Base-by-base conservation (phyloP, 192 early-diverging fungal species). In the Endogone sp. region DNA sequence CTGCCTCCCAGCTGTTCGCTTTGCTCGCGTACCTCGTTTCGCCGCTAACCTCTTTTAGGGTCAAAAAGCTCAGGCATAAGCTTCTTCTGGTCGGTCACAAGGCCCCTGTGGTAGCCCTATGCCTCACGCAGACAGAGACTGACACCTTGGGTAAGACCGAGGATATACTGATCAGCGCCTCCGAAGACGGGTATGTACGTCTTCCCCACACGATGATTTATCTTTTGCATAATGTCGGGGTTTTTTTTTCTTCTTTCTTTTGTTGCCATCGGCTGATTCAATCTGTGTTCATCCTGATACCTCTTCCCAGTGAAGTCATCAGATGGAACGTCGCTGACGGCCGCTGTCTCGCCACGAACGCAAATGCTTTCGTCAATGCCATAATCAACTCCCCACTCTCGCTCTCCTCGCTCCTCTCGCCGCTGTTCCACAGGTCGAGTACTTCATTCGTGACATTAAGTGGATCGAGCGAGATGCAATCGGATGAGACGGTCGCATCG, bases 121-220 rank as follows among this genome's bases (percentile, higher is more conserved):
- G 72, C 16, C 62, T 81, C 13, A 65, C 82, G 25, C 61, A 75
- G 13, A 72, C 72, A 6, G 71, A 82, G 28, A 77, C 77, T 6
- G 81, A 84, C 37, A 70, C 75, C 26, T 70, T 74, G 26, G 70
- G 74, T 22, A 66, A 71, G 21, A 64, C 65, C 54, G 78, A 85
- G 32, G 78, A 82, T 78, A 73, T 82, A 25, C 37, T 87, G 13
- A 79, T 85, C 16, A 87, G 84, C 49, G 84, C 82, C 2, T 82
- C 82, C 1, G 79, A 85, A 49, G 82, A 84, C 55, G 86, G 86
- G 86, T 87, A n/a, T n/a, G n/a, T n/a, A 78, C 73, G 32, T 6
- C 10, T 56, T 49, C 44, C 49, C 44, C 11, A 23, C 49, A 64
- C 49, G 55, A 22, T 63, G n/a, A n/a, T n/a, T n/a, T n/a, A n/a